Base-by-base conservation (phyloP, 2,329 filamentous ascomycete genomes). In the Zymoseptoria tritici region DNA sequence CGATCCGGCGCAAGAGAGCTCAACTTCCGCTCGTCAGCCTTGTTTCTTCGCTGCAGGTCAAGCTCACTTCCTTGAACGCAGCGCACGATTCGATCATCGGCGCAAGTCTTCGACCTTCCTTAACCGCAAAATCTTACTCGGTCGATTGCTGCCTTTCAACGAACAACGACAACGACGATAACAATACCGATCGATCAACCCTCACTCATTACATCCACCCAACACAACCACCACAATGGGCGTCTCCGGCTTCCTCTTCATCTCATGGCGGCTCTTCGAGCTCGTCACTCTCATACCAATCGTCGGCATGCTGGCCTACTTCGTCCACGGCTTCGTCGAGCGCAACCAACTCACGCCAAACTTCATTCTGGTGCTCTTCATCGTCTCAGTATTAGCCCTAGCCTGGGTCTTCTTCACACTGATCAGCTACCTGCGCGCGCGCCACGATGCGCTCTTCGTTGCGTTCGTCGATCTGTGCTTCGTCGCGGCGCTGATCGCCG, bases 291-390 rank as follows among this genome's bases (percentile, higher is more conserved):
- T 86, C 66, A 83, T 86, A 62, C 84, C 84, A 31, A 80, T 82
- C 60, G 78, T 86, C 70, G 84, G 84, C 71, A 86, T 87, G 79
- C 75, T 85, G 62, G 80, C 82, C 64, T 86, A 80, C 73, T 86
- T 87, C 72, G 83, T 87, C 68, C 71, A 85, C 68, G 79, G 78
- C 69, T 86, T 80, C 75, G 77, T 83, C 63, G 74, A 78, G 62
- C 77, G 75, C 67, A 84, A 84, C 73, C 72, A 77, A 60, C 79
- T 86, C 62, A 86, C 84, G 4, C 84, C 84, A 20, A 72, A 75
- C 60, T 84, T 80, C 70, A 81, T 86, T 70, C 79, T 87, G 52
- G 79, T 85, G 51, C 80, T 86, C 56, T 87, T 87, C 78, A 86
- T 87, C 63, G 81, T 84, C 66, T 82, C 81, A 49, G 81, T 84